A percentile compares a stretch with the other conserved stretches of the same genome.
Conservation (phyloP, 352 stramenopile genomes). For the Phytophthora kernoviae region DNA sequence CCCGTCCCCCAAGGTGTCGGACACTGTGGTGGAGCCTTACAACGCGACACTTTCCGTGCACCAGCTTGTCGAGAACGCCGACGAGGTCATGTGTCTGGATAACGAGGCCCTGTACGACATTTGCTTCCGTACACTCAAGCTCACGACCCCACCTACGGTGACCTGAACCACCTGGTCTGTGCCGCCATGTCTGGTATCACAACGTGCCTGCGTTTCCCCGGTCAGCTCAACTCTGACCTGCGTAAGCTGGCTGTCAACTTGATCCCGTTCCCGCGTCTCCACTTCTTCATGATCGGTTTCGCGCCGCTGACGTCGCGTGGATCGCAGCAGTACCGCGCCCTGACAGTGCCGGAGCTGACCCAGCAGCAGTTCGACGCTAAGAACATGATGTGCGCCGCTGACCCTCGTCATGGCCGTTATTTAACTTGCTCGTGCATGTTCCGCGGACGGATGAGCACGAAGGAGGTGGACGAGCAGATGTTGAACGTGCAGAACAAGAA, state of each 20-base stretch:
- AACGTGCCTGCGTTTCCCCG: slow-evolving; percentile 98
- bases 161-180: slow-evolving; percentile 99
- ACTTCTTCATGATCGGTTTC: slow-evolving; percentile 99
- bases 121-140: slow-evolving; percentile 99
- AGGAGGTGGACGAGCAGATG: slow-evolving; percentile 99
- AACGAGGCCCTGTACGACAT: slow-evolving; percentile 99
- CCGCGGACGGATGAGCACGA: slow-evolving; percentile 99
- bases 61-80: slow-evolving; percentile 99
- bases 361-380: slow-evolving; percentile 99
- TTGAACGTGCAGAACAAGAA: slow-evolving; percentile 99
- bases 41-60: slow-evolving; percentile 99
- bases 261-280: slow-evolving; percentile 98
- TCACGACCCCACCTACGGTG: slow-evolving; percentile 98
- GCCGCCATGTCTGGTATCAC: slow-evolving; percentile 99
- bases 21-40: slow-evolving; percentile 99
- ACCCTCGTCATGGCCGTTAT: slow-evolving; percentile 99
- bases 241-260: slow-evolving; percentile 99
- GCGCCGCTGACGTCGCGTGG: slow-evolving; percentile 95
- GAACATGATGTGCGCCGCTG: slow-evolving; percentile 99
- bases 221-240: slow-evolving; percentile 99
- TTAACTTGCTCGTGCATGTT: slow-evolving; percentile 99
- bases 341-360: slow-evolving; percentile 98
- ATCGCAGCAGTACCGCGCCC: slow-evolving; percentile 97
- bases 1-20: slow-evolving; percentile 97
- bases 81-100: slow-evolving; percentile 99